These are phyloP conservation scores for Dactylellina leptospora DNA, from an alignment of 2,329 filamentous ascomycete genomes.

Conservation along the genomic window DNA sequence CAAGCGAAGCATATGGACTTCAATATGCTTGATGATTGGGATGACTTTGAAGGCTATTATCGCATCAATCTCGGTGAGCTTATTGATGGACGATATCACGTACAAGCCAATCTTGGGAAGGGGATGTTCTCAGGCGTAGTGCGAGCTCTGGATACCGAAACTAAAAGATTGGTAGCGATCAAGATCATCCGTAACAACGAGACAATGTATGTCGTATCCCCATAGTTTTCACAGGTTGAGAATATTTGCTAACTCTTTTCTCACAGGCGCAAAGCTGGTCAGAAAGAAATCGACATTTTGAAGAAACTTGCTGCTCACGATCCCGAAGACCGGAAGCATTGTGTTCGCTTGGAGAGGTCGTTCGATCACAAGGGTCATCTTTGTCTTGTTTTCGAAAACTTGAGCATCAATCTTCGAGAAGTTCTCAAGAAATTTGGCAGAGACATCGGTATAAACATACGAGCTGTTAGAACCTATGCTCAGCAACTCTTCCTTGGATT, in stretches of 20 bases:
- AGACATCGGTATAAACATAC: slow-evolving; percentile 88
- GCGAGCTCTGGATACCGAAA: slow-evolving; percentile 79
- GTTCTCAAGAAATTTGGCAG: slow-evolving; percentile 95
- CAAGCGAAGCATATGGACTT: slow-evolving; percentile 70
- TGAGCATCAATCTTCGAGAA: slow-evolving; percentile 89
- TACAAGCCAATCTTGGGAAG: slow-evolving; percentile 85
- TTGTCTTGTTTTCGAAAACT: slow-evolving; percentile 95
- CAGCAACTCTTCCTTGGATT: slow-evolving; percentile 93
- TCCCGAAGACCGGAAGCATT: slow-evolving; percentile 86
- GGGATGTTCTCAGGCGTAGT: slow-evolving; percentile 98
- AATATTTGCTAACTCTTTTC: slow-evolving; percentile 55
- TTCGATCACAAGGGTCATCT: slow-evolving; percentile 96
- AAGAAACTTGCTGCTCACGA: slow-evolving; percentile 86
- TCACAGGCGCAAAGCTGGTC: slow-evolving; percentile 77
- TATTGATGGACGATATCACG: slow-evolving; percentile 85
- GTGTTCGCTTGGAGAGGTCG: slow-evolving; percentile 83
- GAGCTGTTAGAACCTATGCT: slow-evolving; percentile 86
- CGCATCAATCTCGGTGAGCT: slow-evolving; percentile 92
- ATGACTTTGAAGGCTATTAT: slow-evolving; percentile 95
- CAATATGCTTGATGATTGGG: slow-evolving; percentile 88
- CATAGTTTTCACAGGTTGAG: background rate
- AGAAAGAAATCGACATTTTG: slow-evolving; percentile 93
- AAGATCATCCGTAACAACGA: slow-evolving; percentile 99
- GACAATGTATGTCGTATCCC: slow-evolving; percentile 69
- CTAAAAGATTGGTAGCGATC: slow-evolving; percentile 82